Evolutionary conservation across 2,329 filamentous ascomycete genomes (phyloP), one percentile per base, ranked within the genome.

Genomic region (Cercospora zeae-maydis): DNA sequence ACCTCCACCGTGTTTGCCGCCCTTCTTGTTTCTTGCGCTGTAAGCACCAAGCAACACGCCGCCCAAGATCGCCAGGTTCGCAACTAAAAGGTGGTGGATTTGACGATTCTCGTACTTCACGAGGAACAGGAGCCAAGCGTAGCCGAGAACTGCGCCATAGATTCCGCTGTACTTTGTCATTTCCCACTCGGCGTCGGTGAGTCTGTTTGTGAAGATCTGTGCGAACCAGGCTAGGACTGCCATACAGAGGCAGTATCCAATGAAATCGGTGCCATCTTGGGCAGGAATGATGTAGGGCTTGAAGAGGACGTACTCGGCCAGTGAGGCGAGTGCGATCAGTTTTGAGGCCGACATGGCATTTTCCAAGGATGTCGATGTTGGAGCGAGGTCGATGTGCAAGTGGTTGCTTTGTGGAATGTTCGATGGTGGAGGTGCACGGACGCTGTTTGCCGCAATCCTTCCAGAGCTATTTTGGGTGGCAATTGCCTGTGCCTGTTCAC

Each of bases 51-150:
- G 53, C 16, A 67, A 39, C 6, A 65, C 33, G 19, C 63, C 63
- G 9, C 27, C 54, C 13, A 67, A 47, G n/a, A 65, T 67, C 11
- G 59, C 49, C 16, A 63, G 37, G 24, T 68, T 66, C n/a, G 64
- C 64, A 13, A 63, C 58, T 30, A 68, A 42, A 11, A 65, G 55
- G 39, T 66, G 64, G 13, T 68, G 66, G n/a, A 66, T 61, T 21
- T 60, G 58, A 5, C 64, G 53, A 11, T 65, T 24, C 10, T 63
- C 34, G 27, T 55, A 39, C 39, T 55, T 57, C 19, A 68, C 34
- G n/a, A 61, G 47, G 24, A 68, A 54, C 2, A 68, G 42, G n/a
- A 68, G 54, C 66, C 66, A 68, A 4, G 64, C 64, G 34, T 68
- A 64, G 21, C 62, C 62, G n/a, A 63, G 37, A 9, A 63, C 6